Percentiles rank a stretch among this genome's conserved stretches.
These are phyloP conservation scores for Diospyros lotus DNA, from an alignment of 148 eudicot genomes.

Conservation along the genomic window DNA sequence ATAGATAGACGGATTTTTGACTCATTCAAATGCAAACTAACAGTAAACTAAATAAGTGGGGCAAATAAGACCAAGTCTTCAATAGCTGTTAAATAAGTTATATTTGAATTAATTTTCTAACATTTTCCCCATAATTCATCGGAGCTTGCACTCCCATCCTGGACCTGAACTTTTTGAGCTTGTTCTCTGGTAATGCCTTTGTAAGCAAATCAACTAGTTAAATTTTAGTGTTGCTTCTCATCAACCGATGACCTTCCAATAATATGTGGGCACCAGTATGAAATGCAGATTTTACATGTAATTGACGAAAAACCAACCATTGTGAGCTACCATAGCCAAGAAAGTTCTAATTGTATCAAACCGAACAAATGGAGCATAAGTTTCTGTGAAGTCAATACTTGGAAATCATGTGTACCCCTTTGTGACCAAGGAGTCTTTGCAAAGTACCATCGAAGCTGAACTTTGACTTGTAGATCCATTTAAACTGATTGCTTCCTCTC, in stretches of 20 bases:
- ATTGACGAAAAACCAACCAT: not conserved
- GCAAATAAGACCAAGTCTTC: no score
- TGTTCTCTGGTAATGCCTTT: not conserved
- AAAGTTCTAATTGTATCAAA: not conserved
- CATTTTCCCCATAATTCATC: no score
- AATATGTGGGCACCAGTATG: conserved; percentile 5
- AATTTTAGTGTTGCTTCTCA: no score
- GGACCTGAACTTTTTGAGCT: not conserved
- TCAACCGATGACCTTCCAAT: conserved; percentile 12
- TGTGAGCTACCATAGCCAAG: conserved; percentile 5
- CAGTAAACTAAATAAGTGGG: no score
- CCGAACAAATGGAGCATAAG: not conserved
- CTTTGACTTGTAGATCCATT: conserved; percentile 7
- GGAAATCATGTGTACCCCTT: not conserved
- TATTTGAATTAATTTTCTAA: no score
- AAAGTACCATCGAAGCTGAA: not conserved
- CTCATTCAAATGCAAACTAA: no score
- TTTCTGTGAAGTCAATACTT: not conserved
- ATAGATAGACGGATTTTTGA: no score
- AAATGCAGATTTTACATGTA: conserved; percentile 7
- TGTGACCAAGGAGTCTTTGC: not conserved
- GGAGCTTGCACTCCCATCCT: not conserved
- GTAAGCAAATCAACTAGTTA: not conserved
- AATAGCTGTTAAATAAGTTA: no score
- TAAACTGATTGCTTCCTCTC: conserved; percentile 1